phyloP scores from a whole-genome alignment of 441 rosid species.

The Metrosideros polymorpha region DNA sequence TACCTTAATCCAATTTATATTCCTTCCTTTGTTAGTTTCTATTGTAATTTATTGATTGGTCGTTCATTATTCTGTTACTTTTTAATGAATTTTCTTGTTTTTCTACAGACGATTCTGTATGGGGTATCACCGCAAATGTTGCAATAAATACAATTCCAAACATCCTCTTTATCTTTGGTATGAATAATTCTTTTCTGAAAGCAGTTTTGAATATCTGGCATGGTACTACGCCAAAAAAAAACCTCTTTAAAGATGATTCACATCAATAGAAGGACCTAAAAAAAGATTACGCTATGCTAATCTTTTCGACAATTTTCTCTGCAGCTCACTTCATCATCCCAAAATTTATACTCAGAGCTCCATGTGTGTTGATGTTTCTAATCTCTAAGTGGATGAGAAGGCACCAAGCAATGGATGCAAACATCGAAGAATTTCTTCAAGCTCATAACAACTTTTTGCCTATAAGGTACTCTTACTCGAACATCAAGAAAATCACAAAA shows the following conservation, averaged over 20 bases:
- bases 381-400: not conserved
- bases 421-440: not conserved
- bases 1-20: too few species aligned
- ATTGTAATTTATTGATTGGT: too few species aligned
- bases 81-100: not conserved
- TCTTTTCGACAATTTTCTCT: not conserved
- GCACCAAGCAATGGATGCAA: not conserved
- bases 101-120: rapidly evolving
- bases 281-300: not conserved
- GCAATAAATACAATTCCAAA: not conserved
- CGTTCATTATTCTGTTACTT: too few species aligned
- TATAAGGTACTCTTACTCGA: not conserved
- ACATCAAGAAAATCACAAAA: not conserved
- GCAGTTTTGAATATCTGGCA: not conserved
- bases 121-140: rapidly evolving
- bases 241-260: not conserved
- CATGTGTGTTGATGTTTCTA: not conserved
- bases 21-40: too few species aligned
- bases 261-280: not conserved
- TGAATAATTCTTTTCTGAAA: too few species aligned
- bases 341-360: not conserved
- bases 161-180: not conserved
- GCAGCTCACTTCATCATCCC: not conserved
- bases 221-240: too few species aligned
- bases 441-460: not conserved